A percentile compares a stretch with the other conserved stretches of the same genome.
Evolutionary conservation across 331 rosid genomes (phyloP).

Genomic region (Quercus phellos): DNA sequence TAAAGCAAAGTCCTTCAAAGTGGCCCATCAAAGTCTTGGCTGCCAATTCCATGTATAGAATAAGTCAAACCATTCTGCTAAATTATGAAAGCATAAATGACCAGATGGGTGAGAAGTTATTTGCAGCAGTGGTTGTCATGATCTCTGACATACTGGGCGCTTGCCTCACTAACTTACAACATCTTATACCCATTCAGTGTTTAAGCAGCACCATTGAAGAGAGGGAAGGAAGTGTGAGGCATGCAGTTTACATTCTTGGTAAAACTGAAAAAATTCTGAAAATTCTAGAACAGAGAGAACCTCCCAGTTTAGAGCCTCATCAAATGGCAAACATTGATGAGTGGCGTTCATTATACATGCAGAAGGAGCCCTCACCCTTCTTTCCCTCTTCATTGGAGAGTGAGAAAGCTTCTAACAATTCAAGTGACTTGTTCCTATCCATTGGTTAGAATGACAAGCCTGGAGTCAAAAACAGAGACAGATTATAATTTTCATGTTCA

Average conservation of each 20-base stretch:
- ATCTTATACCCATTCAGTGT: conserved; percentile 42
- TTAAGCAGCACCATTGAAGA: conserved; percentile 56
- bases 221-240: conserved; percentile 57
- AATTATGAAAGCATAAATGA: conserved; percentile 20
- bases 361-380: conserved; percentile 10
- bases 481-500: not conserved
- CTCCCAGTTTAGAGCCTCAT: conserved; percentile 26
- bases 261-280: conserved; percentile 55
- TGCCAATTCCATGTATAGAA: conserved; percentile 76
- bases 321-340: conserved; percentile 51
- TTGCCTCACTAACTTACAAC: conserved; percentile 62
- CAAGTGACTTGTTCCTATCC: conserved; percentile 35
- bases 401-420: conserved; percentile 9
- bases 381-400: conserved; percentile 21
- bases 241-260: conserved; percentile 57
- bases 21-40: conserved; percentile 65
- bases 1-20: conserved; percentile 38
- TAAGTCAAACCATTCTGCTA: conserved; percentile 49
- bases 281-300: conserved; percentile 36
- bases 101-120: conserved; percentile 29
- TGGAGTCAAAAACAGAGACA: conserved; percentile 1
- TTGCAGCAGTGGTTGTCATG: conserved; percentile 33
- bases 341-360: conserved; percentile 60
- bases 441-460: conserved; percentile 22
- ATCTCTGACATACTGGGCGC: conserved; percentile 71